These are phyloP conservation scores for Thielaviopsis musarum DNA, from an alignment of 2,329 filamentous ascomycete genomes.

Conservation along the genomic window DNA sequence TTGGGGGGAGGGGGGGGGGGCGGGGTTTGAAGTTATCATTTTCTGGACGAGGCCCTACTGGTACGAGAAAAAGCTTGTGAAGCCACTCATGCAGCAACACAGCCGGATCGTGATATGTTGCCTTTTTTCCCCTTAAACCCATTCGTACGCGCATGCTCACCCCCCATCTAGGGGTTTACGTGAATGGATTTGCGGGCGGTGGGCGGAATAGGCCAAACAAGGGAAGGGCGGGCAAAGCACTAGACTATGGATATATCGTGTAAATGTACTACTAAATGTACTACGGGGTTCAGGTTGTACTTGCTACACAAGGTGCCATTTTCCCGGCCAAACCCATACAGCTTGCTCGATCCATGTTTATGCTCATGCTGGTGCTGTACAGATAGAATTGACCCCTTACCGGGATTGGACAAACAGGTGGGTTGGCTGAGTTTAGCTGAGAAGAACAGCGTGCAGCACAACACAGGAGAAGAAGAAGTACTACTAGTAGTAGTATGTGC, in stretches of 20 bases:
- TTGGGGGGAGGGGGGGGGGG: too few species aligned
- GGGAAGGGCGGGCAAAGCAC: background rate
- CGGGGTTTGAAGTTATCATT: too few species aligned
- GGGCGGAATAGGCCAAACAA: background rate
- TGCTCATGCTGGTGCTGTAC: background rate
- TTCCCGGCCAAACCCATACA: background rate
- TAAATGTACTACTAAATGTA: background rate
- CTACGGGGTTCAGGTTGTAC: background rate
- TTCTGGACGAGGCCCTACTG: background rate
- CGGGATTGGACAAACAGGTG: background rate
- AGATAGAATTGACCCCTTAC: background rate
- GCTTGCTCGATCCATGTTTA: background rate
- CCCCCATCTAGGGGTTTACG: background rate
- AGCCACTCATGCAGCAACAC: background rate
- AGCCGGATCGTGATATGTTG: background rate
- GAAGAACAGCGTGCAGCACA: background rate
- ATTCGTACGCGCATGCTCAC: background rate
- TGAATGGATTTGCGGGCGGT: background rate
- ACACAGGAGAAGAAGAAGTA: background rate
- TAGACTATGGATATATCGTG: background rate
- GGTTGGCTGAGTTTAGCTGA: background rate
- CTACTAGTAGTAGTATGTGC: too few species aligned
- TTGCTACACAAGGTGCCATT: background rate
- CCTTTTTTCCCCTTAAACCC: background rate
- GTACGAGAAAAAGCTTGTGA: background rate